Percentiles rank a stretch among this genome's conserved stretches.
Evolutionary conservation across 345 rosid genomes (phyloP).

Genomic region (Eucalyptus curtisii): DNA sequence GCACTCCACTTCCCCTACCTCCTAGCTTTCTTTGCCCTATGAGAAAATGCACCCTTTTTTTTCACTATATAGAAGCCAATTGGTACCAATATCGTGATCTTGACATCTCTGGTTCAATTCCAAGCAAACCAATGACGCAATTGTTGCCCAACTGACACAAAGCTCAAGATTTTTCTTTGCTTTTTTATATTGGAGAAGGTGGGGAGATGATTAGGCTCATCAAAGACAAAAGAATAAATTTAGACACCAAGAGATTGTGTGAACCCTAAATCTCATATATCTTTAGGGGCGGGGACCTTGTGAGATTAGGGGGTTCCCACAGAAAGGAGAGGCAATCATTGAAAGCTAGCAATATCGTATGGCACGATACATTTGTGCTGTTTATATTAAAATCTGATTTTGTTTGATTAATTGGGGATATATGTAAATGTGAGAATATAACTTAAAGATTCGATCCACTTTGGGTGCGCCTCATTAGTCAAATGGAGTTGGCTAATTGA

Average conservation of each 20-base stretch:
- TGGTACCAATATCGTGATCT: neutral
- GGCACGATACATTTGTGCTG: neutral
- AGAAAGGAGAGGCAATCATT: conserved; percentile 46
- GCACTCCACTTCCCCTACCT: neutral
- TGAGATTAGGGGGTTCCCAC: conserved; percentile 19
- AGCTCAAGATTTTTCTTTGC: neutral
- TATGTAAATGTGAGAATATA: conserved; percentile 18
- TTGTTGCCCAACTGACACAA: neutral
- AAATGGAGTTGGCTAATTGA: conserved; percentile 46
- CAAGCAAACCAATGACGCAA: neutral
- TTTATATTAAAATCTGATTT: neutral
- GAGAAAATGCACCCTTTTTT: neutral
- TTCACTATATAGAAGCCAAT: neutral
- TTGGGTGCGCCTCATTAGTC: conserved; percentile 33
- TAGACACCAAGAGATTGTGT: neutral
- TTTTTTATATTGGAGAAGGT: conserved; percentile 9
- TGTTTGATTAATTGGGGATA: conserved; percentile 1
- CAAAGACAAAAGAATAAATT: neutral
- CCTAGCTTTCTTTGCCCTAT: neutral
- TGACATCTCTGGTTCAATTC: neutral
- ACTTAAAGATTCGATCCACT: conserved; percentile 7
- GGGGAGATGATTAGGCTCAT: conserved; percentile 32
- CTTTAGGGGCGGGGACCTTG: conserved; percentile 14
- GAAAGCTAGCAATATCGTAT: conserved; percentile 4
- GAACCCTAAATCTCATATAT: conserved; percentile 1